These are phyloP conservation scores for Phytophthora crassamura DNA, from an alignment of 352 stramenopile species.

Conservation along the genomic window DNA sequence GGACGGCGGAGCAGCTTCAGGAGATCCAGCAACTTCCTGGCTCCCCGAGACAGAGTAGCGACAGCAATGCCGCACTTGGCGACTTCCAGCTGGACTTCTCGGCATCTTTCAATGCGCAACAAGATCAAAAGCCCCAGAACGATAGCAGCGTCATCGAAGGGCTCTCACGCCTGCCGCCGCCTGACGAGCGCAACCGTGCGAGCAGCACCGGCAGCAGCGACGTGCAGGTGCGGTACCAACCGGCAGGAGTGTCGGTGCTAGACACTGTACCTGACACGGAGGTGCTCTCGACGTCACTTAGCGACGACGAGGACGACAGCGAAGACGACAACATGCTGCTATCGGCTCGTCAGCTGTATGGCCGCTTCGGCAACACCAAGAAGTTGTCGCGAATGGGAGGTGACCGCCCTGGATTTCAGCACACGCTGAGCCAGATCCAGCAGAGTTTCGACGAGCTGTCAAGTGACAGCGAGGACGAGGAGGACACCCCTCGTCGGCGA, in stretches of 20 bases:
- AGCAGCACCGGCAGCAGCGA: conserved; percentile 32
- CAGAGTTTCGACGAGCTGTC: conserved; percentile 63
- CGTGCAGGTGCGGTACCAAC: conserved; percentile 32
- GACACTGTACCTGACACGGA: conserved; percentile 23
- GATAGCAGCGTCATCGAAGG: conserved; percentile 6
- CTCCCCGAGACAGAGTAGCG: conserved; percentile 26
- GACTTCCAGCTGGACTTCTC: conserved; percentile 43
- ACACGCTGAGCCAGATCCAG: conserved; percentile 68
- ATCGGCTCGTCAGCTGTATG: conserved; percentile 51
- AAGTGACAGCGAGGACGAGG: conserved; percentile 52
- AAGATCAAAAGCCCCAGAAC: conserved; percentile 17
- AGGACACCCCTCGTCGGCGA: conserved; percentile 9
- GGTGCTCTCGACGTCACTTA: conserved; percentile 12
- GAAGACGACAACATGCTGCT: conserved; percentile 50
- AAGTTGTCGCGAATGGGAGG: conserved; percentile 51
- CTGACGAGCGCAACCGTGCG: conserved; percentile 25
- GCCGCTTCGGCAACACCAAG: conserved; percentile 54
- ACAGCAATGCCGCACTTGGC: conserved; percentile 27
- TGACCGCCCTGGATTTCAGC: conserved; percentile 52
- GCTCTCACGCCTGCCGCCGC: background rate
- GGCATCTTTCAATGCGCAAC: conserved; percentile 33
- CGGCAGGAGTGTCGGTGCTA: conserved; percentile 41
- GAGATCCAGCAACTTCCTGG: conserved; percentile 7
- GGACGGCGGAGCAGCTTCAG: conserved; percentile 23
- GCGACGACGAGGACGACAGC: conserved; percentile 39